Evolutionary conservation across 768 basidiomycete species (phyloP).

Genomic region (Dioszegia crocea): DNA sequence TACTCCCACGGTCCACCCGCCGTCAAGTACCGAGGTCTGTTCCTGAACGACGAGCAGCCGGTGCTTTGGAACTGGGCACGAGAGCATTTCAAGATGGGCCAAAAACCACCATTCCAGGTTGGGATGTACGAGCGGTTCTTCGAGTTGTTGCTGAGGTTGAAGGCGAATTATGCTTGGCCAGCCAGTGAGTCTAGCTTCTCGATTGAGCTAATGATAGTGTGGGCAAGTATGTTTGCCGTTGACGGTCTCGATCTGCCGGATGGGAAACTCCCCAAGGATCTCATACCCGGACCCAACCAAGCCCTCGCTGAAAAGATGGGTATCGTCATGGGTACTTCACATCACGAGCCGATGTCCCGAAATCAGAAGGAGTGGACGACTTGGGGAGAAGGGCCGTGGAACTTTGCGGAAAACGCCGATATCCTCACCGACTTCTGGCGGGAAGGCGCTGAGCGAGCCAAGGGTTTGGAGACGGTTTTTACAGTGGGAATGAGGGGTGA

Average conservation of each 20-base stretch:
- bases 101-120: slow-evolving; percentile 59
- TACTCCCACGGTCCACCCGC: slow-evolving; percentile 61
- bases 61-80: slow-evolving; percentile 67
- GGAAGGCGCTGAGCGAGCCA: slow-evolving; percentile 59
- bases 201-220: slow-evolving; percentile 13
- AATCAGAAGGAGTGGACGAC: slow-evolving; percentile 63
- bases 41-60: slow-evolving; percentile 76
- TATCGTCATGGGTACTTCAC: slow-evolving; percentile 67
- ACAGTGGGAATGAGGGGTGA: slow-evolving; percentile 66
- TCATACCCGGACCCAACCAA: slow-evolving; percentile 59
- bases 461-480: slow-evolving; percentile 61
- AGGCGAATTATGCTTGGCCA: slow-evolving; percentile 70
- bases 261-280: slow-evolving; percentile 7
- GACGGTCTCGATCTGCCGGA: slow-evolving; percentile 7
- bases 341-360: slow-evolving; percentile 72
- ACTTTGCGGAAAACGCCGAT: slow-evolving; percentile 50
- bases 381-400: slow-evolving; percentile 54
- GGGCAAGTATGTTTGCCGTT: slow-evolving; percentile 17
- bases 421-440: slow-evolving; percentile 52
- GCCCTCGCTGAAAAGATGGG: slow-evolving; percentile 63
- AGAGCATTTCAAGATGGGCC: slow-evolving; percentile 64
- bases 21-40: slow-evolving; percentile 66
- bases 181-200: slow-evolving; percentile 41
- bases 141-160: slow-evolving; percentile 63
- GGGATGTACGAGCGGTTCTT: slow-evolving; percentile 53